These are phyloP conservation scores for Aspergillus fructus DNA, from an alignment of 2,329 filamentous ascomycete genomes.

Conservation along the genomic window DNA sequence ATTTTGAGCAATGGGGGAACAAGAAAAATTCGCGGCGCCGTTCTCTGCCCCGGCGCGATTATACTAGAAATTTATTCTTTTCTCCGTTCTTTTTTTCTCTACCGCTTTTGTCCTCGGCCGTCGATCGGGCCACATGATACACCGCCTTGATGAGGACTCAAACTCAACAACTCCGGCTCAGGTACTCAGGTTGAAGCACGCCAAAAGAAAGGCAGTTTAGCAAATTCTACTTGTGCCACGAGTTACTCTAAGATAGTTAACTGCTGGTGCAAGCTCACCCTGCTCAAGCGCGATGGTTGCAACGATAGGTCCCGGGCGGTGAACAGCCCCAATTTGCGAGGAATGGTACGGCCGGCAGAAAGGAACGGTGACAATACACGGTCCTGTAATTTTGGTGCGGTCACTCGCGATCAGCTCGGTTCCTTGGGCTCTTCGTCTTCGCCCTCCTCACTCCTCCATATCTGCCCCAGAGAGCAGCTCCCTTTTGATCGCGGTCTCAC, in stretches of 20 bases:
- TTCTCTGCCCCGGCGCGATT: background rate
- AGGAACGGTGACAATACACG: conserved; percentile 6
- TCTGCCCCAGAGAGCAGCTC: conserved; percentile 7
- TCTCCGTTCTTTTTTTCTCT: background rate
- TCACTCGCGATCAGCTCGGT: conserved; percentile 5
- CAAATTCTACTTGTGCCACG: background rate
- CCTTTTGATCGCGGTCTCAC: conserved; percentile 9
- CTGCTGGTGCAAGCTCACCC: background rate
- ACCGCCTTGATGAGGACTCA: background rate
- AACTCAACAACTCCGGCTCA: background rate
- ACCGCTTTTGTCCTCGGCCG: conserved; percentile 6
- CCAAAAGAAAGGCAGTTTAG: background rate
- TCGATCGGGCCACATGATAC: background rate
- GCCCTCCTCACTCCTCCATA: conserved; percentile 8
- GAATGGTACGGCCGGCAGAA: conserved; percentile 17
- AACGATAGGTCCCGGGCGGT: background rate
- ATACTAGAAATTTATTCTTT: conserved; percentile 3
- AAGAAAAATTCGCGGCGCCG: background rate
- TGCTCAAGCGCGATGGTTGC: background rate
- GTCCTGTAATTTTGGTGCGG: conserved; percentile 1
- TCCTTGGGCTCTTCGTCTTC: conserved; percentile 17
- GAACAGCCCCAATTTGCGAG: background rate
- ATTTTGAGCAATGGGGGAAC: background rate
- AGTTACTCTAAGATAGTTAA: background rate
- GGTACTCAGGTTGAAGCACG: background rate